Base-by-base conservation (phyloP, 108 stramenopile species). In the Nitzschia sp. region DNA sequence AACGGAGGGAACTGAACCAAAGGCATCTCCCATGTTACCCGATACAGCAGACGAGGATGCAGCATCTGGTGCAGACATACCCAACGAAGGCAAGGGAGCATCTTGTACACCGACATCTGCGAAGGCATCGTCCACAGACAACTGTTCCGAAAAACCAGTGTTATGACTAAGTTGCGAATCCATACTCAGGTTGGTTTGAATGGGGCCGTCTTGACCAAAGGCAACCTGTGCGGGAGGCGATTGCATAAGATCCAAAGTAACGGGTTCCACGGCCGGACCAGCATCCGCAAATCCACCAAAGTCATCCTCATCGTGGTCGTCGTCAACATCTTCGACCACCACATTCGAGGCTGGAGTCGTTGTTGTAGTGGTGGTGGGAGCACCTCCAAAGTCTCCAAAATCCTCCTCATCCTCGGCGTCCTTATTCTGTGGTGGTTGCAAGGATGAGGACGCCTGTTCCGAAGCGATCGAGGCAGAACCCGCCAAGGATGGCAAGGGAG, bases 401-500 rank as follows among this genome's bases (percentile, higher is more conserved):
- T 46, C 41, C 38, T 69, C 69, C n/a, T 44, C 34, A 20, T 44
- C 64, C 24, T 50, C 41, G 38, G 39, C 37, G 9, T 6, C n/a
- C 6, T 63, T 29, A 17, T 20, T 15, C 20, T 50, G 64, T 64
- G 38, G 60, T 19, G 29, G 29, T 5, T 34, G 29, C 1, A 34
- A 34, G 29, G 29, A 34, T 3, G 29, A 34, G 29, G 29, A 41
- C 8, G 44, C 65, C 21, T 61, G 40, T 15, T 74, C 67, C 6
- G 43, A 19, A 26, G 8, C 0, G 7, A 41, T 5, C 19, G n/a
- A 24, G 21, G 3, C 21, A 21, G 53, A 12, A 3, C 21, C 20
- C 6, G 34, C 59, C 21, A 76, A 44, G 24, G 51, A 1, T 17
- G 75, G 75, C 46, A 76, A 54, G 7, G 75, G 75, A n/a, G 75